These are phyloP conservation scores for Nicotiana attenuata DNA, from an alignment of 257 asterid genomes.

Conservation along the genomic window DNA sequence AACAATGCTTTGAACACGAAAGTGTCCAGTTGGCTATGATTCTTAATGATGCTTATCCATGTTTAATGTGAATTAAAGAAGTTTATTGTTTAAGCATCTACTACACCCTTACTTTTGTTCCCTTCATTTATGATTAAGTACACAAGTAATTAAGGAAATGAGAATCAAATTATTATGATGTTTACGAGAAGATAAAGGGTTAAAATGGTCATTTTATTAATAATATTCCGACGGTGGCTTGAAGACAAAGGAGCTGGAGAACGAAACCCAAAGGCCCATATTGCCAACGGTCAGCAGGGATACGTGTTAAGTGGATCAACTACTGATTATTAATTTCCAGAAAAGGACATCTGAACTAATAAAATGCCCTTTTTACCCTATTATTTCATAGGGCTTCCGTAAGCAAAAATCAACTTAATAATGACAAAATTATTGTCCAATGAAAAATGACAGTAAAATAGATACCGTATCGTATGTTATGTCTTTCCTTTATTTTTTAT, in stretches of 20 bases:
- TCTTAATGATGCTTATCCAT: too few relatives aligned
- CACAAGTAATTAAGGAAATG: neutral
- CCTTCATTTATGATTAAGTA: neutral
- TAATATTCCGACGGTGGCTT: neutral
- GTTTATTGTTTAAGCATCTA: neutral
- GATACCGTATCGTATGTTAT: neutral
- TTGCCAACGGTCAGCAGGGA: slow-evolving; percentile 24
- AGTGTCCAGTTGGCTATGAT: too few relatives aligned
- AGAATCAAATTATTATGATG: neutral
- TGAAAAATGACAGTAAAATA: neutral
- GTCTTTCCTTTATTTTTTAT: neutral
- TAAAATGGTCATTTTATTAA: neutral
- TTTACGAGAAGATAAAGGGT: neutral
- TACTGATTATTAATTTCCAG: slow-evolving; percentile 21
- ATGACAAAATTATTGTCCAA: neutral
- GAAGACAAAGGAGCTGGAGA: slow-evolving; percentile 10
- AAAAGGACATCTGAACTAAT: slow-evolving; percentile 32
- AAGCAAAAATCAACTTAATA: neutral
- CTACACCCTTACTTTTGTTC: neutral
- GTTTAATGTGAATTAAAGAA: too few relatives aligned
- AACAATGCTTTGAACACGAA: too few relatives aligned
- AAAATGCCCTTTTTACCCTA: neutral
- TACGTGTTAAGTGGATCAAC: slow-evolving; percentile 6
- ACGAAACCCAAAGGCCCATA: too few relatives aligned
- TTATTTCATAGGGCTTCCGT: neutral